Conservation (phyloP, 192 early-diverging fungal species). For the Linnemannia schmuckeri region DNA sequence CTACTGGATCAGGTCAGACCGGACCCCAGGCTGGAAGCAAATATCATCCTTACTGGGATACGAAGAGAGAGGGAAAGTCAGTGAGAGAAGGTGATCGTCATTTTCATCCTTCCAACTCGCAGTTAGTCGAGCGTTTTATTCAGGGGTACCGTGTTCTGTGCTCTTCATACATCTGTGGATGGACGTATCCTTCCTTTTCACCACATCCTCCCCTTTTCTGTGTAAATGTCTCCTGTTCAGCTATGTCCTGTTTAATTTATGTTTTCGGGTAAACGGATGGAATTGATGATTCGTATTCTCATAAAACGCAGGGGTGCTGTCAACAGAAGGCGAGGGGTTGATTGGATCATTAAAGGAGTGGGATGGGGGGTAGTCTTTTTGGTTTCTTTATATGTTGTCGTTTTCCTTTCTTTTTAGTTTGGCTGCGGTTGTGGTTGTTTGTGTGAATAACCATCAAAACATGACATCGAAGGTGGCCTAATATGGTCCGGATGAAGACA, state of each 20-base stretch:
- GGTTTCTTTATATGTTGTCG: neutral
- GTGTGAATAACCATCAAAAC: neutral
- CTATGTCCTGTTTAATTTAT: neutral
- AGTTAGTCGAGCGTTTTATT: neutral
- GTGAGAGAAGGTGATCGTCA: no score
- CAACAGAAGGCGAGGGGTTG: neutral
- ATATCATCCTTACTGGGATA: neutral
- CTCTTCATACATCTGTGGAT: neutral
- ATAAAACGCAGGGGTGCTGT: neutral
- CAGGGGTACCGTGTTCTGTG: neutral
- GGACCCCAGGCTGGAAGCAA: neutral
- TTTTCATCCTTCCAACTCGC: no score
- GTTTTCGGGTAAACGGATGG: neutral
- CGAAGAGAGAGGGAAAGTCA: neutral
- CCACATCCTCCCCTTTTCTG: no score
- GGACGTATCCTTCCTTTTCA: no score
- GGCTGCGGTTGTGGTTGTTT: neutral
- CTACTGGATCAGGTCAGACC: neutral
- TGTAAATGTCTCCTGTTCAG: no score
- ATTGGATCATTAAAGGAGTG: neutral
- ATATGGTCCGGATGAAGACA: neutral
- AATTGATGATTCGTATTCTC: neutral
- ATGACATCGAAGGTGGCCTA: neutral
- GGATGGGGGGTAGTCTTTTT: neutral
- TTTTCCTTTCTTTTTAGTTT: neutral